Evolutionary conservation across 441 rosid genomes (phyloP).

Genomic region (Gossypium davidsonii): DNA sequence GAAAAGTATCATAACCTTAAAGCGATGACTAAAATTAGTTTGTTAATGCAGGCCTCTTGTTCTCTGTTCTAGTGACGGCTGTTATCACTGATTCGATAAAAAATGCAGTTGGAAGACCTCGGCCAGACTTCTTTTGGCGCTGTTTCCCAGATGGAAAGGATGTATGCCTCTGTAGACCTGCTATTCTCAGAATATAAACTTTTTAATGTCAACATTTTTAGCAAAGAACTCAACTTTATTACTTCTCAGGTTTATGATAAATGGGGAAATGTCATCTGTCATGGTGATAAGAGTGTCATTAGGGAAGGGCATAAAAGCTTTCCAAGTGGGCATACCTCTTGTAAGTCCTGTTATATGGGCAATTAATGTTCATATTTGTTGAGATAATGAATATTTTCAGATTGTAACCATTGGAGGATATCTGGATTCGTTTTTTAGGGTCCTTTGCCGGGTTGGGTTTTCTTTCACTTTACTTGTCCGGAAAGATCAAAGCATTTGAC

Average conservation of each 20-base stretch:
- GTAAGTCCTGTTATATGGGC: slow-evolving; percentile 31
- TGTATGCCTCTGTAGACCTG: slow-evolving; percentile 35
- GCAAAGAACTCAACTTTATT: slow-evolving; percentile 5
- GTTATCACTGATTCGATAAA: slow-evolving; percentile 75
- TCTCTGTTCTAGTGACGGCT: slow-evolving; percentile 57
- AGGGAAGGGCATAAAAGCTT: slow-evolving; percentile 91
- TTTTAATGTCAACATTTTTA: slow-evolving; percentile 11
- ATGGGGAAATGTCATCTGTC: slow-evolving; percentile 63
- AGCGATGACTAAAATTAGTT: slow-evolving; percentile 7
- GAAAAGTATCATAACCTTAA: not conserved
- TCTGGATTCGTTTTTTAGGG: slow-evolving; percentile 35
- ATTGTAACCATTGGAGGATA: not conserved
- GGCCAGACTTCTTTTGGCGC: slow-evolving; percentile 94
- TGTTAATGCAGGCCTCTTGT: slow-evolving; percentile 55
- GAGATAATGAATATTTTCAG: not conserved
- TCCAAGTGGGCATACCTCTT: slow-evolving; percentile 88
- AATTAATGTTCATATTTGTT: not conserved
- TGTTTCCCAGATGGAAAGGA: slow-evolving; percentile 92
- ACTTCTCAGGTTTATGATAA: slow-evolving; percentile 49
- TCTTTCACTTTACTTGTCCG: slow-evolving; percentile 71
- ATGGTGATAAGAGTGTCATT: slow-evolving; percentile 49
- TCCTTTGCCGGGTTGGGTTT: slow-evolving; percentile 78
- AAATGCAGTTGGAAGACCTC: slow-evolving; percentile 80
- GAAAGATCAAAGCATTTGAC: slow-evolving; percentile 72
- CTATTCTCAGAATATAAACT: not conserved